phyloP scores from a whole-genome alignment of 768 basidiomycete genomes.

The Pholiota molesta region DNA sequence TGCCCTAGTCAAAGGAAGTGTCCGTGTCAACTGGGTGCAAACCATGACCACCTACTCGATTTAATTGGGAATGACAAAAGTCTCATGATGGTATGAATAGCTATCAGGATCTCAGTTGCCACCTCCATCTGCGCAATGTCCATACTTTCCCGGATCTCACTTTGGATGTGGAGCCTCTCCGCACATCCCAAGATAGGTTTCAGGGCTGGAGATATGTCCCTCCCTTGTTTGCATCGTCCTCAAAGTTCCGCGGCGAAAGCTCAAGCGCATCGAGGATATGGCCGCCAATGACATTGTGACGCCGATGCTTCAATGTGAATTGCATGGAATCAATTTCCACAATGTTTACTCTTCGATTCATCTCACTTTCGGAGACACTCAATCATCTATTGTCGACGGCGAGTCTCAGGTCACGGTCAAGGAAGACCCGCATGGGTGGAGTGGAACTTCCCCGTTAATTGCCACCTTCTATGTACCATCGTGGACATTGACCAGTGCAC shows the following conservation, averaged over 20 bases:
- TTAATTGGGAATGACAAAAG: conserved; percentile 26
- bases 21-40: conserved; percentile 42
- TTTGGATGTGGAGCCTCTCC: conserved; percentile 10
- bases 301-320: conserved; percentile 39
- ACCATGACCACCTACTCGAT: conserved; percentile 38
- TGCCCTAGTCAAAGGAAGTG: conserved; percentile 37
- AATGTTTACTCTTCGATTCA: conserved; percentile 39
- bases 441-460: conserved; percentile 37
- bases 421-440: conserved; percentile 35
- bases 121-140: conserved; percentile 36
- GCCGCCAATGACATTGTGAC: conserved; percentile 18
- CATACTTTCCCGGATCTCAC: conserved; percentile 16
- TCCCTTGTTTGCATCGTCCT: conserved; percentile 38
- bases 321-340: conserved; percentile 16
- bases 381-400: conserved; percentile 3
- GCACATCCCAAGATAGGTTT: conserved; percentile 27
- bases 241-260: conserved; percentile 34
- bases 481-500: conserved; percentile 30
- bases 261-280: conserved; percentile 30
- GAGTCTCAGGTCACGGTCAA: conserved; percentile 22
- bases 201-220: conserved; percentile 36
- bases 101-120: conserved; percentile 42
- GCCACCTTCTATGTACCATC: conserved; percentile 38
- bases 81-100: conserved; percentile 31
- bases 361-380: conserved; percentile 33